Percentiles rank a stretch among this genome's conserved stretches.
phyloP scores from a whole-genome alignment of 2,329 filamentous ascomycete species.

The Bertia moriformis region DNA sequence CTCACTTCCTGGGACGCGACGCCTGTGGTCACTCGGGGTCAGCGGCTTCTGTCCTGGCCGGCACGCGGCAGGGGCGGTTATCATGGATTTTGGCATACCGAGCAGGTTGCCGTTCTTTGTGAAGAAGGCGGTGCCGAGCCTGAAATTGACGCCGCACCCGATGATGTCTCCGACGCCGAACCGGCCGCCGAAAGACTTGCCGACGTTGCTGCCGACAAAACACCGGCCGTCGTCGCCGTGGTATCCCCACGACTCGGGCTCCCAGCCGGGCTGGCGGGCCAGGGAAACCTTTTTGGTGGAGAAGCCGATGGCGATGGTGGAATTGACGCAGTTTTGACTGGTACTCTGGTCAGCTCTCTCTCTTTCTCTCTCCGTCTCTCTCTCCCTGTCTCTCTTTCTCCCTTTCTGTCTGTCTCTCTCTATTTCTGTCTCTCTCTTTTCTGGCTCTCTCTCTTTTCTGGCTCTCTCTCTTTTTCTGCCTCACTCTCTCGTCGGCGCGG shows the following conservation, averaged over 20 bases:
- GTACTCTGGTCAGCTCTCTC: conserved; percentile 4
- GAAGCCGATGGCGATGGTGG: conserved; percentile 50
- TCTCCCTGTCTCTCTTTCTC: too few species aligned
- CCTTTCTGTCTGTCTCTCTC: too few species aligned
- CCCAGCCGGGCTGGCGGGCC: conserved; percentile 48
- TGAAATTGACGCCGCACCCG: conserved; percentile 54
- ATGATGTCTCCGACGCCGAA: conserved; percentile 43
- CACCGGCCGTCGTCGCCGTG: conserved; percentile 54
- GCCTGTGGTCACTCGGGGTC: conserved; percentile 27
- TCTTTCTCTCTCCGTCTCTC: too few species aligned
- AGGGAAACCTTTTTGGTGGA: conserved; percentile 35
- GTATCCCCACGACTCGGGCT: conserved; percentile 54
- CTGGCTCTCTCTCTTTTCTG: too few species aligned
- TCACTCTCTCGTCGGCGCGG: conserved; percentile 4
- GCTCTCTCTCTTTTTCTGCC: conserved; percentile 2
- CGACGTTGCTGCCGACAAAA: conserved; percentile 39
- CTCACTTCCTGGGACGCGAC: conserved; percentile 56
- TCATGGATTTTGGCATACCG: conserved; percentile 22
- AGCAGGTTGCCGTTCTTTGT: conserved; percentile 48
- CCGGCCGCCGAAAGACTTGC: conserved; percentile 38
- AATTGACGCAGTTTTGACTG: conserved; percentile 19
- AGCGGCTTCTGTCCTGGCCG: background rate
- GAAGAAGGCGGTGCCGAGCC: conserved; percentile 50
- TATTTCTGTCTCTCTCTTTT: too few species aligned
- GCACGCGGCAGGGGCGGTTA: background rate